A percentile compares a stretch with the other conserved stretches of the same genome.
phyloP scores from a whole-genome alignment of 1,284 basidiomycete genomes.

The Fomitiporia mediterranea region DNA sequence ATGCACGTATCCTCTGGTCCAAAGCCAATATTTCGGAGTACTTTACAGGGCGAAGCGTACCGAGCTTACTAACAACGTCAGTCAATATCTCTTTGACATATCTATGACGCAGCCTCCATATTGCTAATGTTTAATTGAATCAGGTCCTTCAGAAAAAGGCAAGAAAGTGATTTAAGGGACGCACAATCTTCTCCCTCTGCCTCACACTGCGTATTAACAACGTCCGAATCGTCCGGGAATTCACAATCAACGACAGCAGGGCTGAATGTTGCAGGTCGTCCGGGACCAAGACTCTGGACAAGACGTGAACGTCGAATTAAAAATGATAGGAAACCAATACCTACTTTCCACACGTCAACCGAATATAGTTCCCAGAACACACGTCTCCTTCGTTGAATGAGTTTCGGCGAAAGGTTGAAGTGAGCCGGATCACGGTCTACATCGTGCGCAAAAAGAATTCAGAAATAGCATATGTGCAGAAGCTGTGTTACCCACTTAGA shows the following conservation, averaged over 20 bases:
- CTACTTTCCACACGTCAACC: conserved; percentile 8
- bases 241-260: conserved; percentile 15
- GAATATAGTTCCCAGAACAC: conserved; percentile 17
- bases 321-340: background rate
- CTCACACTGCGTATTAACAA: background rate
- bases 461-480: background rate
- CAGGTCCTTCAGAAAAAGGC: background rate
- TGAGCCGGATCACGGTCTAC: conserved; percentile 18
- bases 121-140: background rate
- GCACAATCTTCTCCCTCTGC: background rate
- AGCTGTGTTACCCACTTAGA: conserved; percentile 6
- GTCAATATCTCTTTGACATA: conserved; percentile 4
- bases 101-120: background rate
- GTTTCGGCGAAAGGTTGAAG: conserved; percentile 2
- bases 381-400: conserved; percentile 11
- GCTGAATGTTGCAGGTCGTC: conserved; percentile 16
- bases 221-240: conserved; percentile 13
- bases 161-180: background rate
- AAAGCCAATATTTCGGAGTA: conserved; percentile 18
- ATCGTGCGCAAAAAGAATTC: background rate
- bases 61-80: conserved; percentile 5
- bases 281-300: conserved; percentile 12
- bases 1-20: conserved; percentile 17
- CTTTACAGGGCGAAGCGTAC: conserved; percentile 6
- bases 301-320: background rate